Base-by-base conservation (phyloP, 257 asterid species). In the Jacaranda mimosifolia region DNA sequence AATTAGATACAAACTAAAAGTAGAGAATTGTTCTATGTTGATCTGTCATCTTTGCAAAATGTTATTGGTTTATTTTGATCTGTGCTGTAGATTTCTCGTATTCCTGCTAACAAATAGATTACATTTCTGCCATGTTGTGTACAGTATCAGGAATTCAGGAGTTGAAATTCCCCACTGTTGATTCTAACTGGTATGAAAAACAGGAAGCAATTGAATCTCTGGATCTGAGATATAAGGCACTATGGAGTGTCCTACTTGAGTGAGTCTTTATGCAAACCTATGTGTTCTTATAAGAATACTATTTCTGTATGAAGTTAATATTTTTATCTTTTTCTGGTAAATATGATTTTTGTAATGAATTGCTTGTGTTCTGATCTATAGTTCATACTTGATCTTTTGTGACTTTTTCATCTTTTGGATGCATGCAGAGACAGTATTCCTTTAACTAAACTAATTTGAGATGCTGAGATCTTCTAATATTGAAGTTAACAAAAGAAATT, bases 201-300 rank as follows among this genome's bases (percentile, higher is more conserved):
- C 82, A 69, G 65, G 97, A 90, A 85, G 97, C 91, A 62, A 88
- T 96, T 85, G 84, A 72, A 83, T 89, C 96, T 72, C 81, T 91
- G 85, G 83, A 93, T 83, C 68, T 42, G 82, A 88, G 85, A 89
- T 96, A 96, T 77, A 86, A 87, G 83, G 91, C 96, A 75, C 60
- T 88, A 38, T 93, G 97, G 98, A 68, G 51, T 67, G 77, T 74
- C 75, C 79, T 49, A 43, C 86, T 82, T 62, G 92, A 90, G 99
- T 95, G 85, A 86, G 99, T 89, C 80, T 80, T 80, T 74, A 62
- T 39, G 45, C 60, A 68, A 46, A 55, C 65, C 70, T 77, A 5
- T 52, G 63, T 58, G 45, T 70, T 70, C 65, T 57, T 43, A 66
- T 75, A 26, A 42, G 75, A 70, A 56, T 80, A 59, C 72, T 63